phyloP scores from a whole-genome alignment of 192 early-diverging fungal genomes.

The Backusella westeae region DNA sequence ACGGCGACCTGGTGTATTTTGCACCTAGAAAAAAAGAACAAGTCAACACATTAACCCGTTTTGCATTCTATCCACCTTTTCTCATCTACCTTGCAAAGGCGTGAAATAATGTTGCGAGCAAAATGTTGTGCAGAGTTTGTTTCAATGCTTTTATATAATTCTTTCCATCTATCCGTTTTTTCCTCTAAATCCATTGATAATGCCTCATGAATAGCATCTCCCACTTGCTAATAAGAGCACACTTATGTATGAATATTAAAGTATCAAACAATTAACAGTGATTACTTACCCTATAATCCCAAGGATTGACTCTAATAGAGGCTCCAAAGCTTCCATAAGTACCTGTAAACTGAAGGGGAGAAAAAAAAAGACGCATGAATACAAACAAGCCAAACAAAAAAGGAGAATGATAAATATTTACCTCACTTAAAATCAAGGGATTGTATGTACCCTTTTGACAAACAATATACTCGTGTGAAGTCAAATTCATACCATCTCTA shows the following conservation, averaged over 20 bases:
- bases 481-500: slow-evolving; percentile 97
- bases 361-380: not conserved
- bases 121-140: slow-evolving; percentile 70
- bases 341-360: slow-evolving; percentile 74
- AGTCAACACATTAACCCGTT: not conserved
- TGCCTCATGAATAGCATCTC: slow-evolving; percentile 87
- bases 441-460: slow-evolving; percentile 83
- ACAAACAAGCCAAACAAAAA: not conserved
- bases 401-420: slow-evolving; percentile 8
- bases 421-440: slow-evolving; percentile 88
- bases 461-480: slow-evolving; percentile 90
- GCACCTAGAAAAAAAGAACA: slow-evolving; percentile 7
- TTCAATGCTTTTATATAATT: slow-evolving; percentile 63
- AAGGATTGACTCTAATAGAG: slow-evolving; percentile 90
- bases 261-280: not conserved
- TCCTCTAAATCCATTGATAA: slow-evolving; percentile 82
- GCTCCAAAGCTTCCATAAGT: slow-evolving; percentile 89
- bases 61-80: not conserved
- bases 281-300: slow-evolving; percentile 67
- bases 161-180: slow-evolving; percentile 70
- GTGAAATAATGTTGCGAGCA: slow-evolving; percentile 59
- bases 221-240: slow-evolving; percentile 57
- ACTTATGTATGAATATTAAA: not conserved
- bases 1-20: slow-evolving; percentile 45
- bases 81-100: slow-evolving; percentile 43